phyloP scores from a whole-genome alignment of 768 basidiomycete genomes.

The Gymnopilus junonius region DNA sequence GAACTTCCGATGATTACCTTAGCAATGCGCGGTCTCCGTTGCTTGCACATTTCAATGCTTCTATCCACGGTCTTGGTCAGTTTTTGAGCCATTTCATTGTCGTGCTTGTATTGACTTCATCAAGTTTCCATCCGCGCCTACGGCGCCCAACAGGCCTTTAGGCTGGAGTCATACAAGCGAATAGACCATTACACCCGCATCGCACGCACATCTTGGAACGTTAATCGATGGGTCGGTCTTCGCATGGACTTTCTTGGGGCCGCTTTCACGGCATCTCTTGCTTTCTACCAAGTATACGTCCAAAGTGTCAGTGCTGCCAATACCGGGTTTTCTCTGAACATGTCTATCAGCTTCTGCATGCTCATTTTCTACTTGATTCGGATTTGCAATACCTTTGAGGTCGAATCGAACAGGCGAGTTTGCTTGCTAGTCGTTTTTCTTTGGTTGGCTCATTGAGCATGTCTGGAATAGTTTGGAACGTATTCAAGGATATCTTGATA shows the following conservation, averaged over 20 bases:
- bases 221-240: slow-evolving; percentile 48
- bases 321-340: slow-evolving; percentile 59
- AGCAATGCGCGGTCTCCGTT: slow-evolving; percentile 27
- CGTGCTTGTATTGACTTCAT: slow-evolving; percentile 5
- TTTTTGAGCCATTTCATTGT: not conserved
- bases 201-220: slow-evolving; percentile 49
- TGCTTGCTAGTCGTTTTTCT: not conserved
- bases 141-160: slow-evolving; percentile 56
- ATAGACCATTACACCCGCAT: slow-evolving; percentile 56
- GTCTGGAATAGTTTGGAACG: slow-evolving; percentile 56
- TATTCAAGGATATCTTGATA: slow-evolving; percentile 64
- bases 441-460: not conserved
- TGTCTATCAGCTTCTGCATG: slow-evolving; percentile 60
- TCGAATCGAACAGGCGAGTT: slow-evolving; percentile 35
- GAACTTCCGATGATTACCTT: slow-evolving; percentile 4
- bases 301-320: slow-evolving; percentile 43
- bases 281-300: slow-evolving; percentile 55
- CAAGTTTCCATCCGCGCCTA: slow-evolving; percentile 65
- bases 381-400: slow-evolving; percentile 46
- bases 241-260: slow-evolving; percentile 62
- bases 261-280: slow-evolving; percentile 57
- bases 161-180: slow-evolving; percentile 43
- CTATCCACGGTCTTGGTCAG: slow-evolving; percentile 58
- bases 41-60: slow-evolving; percentile 26
- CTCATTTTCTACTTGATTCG: slow-evolving; percentile 56